phyloP scores from a whole-genome alignment of 2,329 filamentous ascomycete species.

The Coniella lustricola region DNA sequence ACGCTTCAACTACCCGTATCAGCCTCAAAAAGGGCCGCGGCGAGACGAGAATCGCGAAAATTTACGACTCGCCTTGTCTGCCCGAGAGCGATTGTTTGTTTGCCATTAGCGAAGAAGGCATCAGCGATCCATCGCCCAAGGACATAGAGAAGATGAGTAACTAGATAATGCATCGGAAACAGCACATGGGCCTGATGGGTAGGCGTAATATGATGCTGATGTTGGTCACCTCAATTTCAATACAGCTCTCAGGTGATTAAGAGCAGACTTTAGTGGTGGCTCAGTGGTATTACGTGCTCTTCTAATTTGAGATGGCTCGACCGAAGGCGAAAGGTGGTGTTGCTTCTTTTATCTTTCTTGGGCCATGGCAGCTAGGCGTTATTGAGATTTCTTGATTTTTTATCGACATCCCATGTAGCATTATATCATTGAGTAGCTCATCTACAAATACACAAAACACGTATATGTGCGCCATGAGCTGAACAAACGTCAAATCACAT shows the following conservation, averaged over 20 bases:
- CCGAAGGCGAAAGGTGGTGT: too few relatives aligned
- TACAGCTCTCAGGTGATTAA: too few relatives aligned
- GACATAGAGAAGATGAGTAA: slow-evolving; percentile 69
- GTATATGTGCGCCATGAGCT: too few relatives aligned
- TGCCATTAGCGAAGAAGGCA: slow-evolving; percentile 94
- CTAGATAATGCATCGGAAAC: slow-evolving; percentile 17
- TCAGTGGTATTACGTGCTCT: too few relatives aligned
- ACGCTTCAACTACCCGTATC: slow-evolving; percentile 89
- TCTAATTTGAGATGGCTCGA: too few relatives aligned
- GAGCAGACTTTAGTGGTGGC: too few relatives aligned
- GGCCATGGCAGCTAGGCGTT: slow-evolving; percentile 15
- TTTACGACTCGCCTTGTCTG: slow-evolving; percentile 95
- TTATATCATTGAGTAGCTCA: too few relatives aligned
- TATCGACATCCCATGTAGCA: neutral
- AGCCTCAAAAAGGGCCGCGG: slow-evolving; percentile 92
- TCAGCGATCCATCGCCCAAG: slow-evolving; percentile 91
- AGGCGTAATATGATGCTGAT: too few relatives aligned
- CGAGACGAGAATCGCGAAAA: slow-evolving; percentile 97
- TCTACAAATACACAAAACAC: slow-evolving; percentile 1
- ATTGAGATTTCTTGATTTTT: slow-evolving; percentile 6
- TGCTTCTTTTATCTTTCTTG: neutral
- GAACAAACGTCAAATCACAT: too few relatives aligned
- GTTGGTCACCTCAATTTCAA: too few relatives aligned
- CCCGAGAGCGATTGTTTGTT: slow-evolving; percentile 96
- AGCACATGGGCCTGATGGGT: slow-evolving; percentile 6